A percentile compares a stretch with the other conserved stretches of the same genome.
phyloP scores from a whole-genome alignment of 768 basidiomycete genomes.

The Xerocomus potaroensis region DNA sequence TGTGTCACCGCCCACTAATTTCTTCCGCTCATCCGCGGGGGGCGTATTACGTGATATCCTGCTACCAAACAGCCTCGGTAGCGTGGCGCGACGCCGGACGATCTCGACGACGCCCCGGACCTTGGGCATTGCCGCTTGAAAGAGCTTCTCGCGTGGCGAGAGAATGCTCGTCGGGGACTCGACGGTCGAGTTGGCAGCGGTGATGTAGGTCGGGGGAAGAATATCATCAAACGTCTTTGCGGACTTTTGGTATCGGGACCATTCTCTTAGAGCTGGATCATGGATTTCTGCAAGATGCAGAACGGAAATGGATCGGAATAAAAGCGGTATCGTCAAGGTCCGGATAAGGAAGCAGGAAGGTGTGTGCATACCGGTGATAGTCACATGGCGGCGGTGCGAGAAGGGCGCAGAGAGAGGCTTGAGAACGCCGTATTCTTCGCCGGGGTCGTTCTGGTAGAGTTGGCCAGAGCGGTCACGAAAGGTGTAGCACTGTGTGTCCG shows the following conservation, averaged over 20 bases:
- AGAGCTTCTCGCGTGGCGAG: slow-evolving; percentile 31
- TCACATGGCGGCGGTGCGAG: slow-evolving; percentile 24
- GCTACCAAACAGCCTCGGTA: background rate
- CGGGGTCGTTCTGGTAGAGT: slow-evolving; percentile 42
- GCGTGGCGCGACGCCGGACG: slow-evolving; percentile 19
- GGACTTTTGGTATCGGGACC: slow-evolving; percentile 12
- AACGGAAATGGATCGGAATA: no score
- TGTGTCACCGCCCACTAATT: slow-evolving; percentile 16
- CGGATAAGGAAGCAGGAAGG: no score
- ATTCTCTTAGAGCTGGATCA: slow-evolving; percentile 24
- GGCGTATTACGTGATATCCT: slow-evolving; percentile 11
- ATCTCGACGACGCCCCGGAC: slow-evolving; percentile 37
- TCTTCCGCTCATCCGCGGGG: slow-evolving; percentile 15
- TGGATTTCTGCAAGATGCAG: slow-evolving; percentile 16
- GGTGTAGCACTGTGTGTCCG: slow-evolving; percentile 47
- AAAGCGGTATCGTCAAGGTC: no score
- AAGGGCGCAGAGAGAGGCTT: slow-evolving; percentile 30
- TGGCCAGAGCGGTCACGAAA: slow-evolving; percentile 44
- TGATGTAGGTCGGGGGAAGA: slow-evolving; percentile 43
- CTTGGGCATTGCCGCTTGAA: slow-evolving; percentile 34
- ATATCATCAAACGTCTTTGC: slow-evolving; percentile 44
- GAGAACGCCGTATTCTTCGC: slow-evolving; percentile 42
- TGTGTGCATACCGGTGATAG: slow-evolving; percentile 19
- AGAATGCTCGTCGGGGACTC: slow-evolving; percentile 2
- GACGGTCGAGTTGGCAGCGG: slow-evolving; percentile 29